Percentiles rank a stretch among this genome's conserved stretches.
Evolutionary conservation across 1,284 basidiomycete genomes (phyloP).

Genomic region (Ceratobasidium sp.): DNA sequence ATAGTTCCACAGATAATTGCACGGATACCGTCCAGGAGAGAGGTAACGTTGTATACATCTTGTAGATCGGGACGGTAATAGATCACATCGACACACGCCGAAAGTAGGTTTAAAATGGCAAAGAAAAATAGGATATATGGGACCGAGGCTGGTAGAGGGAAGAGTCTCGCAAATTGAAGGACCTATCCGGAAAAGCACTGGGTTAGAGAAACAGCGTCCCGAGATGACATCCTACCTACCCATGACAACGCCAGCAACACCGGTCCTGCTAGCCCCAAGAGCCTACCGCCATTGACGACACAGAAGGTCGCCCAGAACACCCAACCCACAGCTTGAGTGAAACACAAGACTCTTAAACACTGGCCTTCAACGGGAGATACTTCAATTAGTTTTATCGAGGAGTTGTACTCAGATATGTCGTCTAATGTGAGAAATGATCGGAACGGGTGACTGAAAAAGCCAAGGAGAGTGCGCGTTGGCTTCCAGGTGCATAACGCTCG

Average conservation of each 20-base stretch:
- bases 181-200: not conserved
- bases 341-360: constrained; percentile 27
- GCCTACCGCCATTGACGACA: constrained; percentile 3
- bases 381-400: constrained; percentile 15
- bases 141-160: constrained; percentile 15
- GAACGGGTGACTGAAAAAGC: constrained; percentile 41
- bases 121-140: constrained; percentile 35
- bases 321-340: constrained; percentile 40
- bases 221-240: constrained; percentile 52
- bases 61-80: constrained; percentile 12
- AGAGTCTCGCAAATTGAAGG: constrained; percentile 7
- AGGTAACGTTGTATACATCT: constrained; percentile 6
- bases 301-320: not conserved
- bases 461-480: constrained; percentile 25
- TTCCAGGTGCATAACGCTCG: constrained; percentile 8
- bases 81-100: constrained; percentile 20
- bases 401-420: constrained; percentile 44
- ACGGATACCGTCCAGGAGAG: constrained; percentile 28
- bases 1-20: constrained; percentile 16
- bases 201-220: not conserved
- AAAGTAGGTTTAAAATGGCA: constrained; percentile 21
- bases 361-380: constrained; percentile 32
- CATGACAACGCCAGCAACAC: constrained; percentile 21
- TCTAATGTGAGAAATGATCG: constrained; percentile 42
- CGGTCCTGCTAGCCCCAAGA: not conserved